Percentiles rank a stretch among this genome's conserved stretches.
These are phyloP conservation scores for Citrus hindsii DNA, from an alignment of 345 rosid species.

Conservation along the genomic window DNA sequence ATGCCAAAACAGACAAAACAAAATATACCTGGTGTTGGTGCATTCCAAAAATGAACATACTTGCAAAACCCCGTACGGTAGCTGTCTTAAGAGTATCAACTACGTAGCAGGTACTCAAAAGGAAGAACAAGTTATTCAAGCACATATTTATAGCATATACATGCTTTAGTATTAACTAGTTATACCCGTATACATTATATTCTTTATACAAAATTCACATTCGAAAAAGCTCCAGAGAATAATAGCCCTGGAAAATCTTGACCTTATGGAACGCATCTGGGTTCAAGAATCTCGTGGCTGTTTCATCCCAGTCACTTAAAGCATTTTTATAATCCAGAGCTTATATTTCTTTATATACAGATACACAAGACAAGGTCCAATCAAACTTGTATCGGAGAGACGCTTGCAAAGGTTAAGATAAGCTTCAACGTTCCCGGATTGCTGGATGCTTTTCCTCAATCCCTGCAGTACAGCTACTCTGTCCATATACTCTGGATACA, in stretches of 20 bases:
- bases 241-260: neutral
- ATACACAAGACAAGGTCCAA: conserved; percentile 80
- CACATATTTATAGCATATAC: neutral
- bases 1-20: neutral
- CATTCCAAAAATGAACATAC: neutral
- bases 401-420: conserved; percentile 71
- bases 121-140: neutral
- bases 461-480: conserved; percentile 90
- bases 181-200: no score
- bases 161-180: neutral
- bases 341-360: conserved; percentile 65
- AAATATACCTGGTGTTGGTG: neutral
- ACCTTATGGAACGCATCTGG: neutral
- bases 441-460: conserved; percentile 66
- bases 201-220: conserved; percentile 21
- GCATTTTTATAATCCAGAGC: conserved; percentile 81
- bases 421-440: conserved; percentile 45
- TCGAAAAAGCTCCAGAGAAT: neutral
- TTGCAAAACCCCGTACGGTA: neutral
- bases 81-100: neutral
- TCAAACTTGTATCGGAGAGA: conserved; percentile 56
- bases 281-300: neutral
- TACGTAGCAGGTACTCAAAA: neutral
- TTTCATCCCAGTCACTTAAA: conserved; percentile 28
- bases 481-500: conserved; percentile 79